Evolutionary conservation across 371 early-diverging fungal genomes (phyloP).

Genomic region (Apophysomyces sp.): DNA sequence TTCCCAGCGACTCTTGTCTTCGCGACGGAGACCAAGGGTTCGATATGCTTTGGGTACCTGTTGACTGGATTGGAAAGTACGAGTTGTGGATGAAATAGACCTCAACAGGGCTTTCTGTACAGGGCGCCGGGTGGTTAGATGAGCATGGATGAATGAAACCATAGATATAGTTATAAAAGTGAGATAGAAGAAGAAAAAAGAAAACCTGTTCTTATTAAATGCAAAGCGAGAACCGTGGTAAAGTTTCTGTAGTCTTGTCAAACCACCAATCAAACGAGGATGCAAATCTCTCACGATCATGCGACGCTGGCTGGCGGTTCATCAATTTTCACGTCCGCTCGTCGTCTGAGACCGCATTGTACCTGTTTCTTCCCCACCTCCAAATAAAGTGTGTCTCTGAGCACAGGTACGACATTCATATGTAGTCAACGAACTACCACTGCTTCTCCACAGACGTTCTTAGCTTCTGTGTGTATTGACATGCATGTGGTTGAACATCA

Average conservation of each 20-base stretch:
- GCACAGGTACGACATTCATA: no score
- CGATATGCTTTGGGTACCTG: constrained; percentile 6
- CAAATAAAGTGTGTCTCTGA: no score
- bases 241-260: background rate
- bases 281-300: constrained; percentile 1
- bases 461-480: no score
- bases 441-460: no score
- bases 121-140: background rate
- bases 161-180: background rate
- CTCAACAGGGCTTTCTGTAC: background rate
- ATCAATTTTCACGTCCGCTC: no score
- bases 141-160: background rate
- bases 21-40: constrained; percentile 85
- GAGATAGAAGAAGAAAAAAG: background rate
- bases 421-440: no score
- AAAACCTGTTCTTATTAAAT: background rate
- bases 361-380: no score
- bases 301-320: no score
- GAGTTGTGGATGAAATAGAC: background rate
- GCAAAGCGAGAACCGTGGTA: background rate
- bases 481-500: no score
- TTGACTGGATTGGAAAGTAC: background rate
- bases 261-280: background rate
- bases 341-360: no score
- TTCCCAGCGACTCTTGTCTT: constrained; percentile 97